These are phyloP conservation scores for Garcia nutans DNA, from an alignment of 345 rosid genomes.

Conservation along the genomic window DNA sequence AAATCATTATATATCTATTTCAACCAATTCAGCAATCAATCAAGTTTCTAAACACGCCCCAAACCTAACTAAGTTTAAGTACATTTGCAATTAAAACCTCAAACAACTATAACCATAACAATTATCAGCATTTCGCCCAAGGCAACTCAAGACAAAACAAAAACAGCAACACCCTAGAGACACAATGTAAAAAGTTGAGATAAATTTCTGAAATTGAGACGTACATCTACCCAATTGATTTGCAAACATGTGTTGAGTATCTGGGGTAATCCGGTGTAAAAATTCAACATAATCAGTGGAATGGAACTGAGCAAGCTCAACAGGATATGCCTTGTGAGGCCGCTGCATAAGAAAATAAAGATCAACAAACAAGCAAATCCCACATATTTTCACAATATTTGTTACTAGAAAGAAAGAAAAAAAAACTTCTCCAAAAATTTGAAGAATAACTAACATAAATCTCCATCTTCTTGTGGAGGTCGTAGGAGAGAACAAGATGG, in stretches of 20 bases:
- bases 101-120: not conserved
- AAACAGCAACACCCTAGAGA: not conserved
- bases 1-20: not conserved
- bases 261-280: constrained; percentile 76
- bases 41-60: not conserved
- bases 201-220: constrained; percentile 3
- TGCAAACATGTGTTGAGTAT: constrained; percentile 60
- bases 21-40: not conserved
- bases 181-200: not conserved
- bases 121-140: not conserved
- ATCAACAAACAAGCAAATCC: constrained; percentile 13
- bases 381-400: not conserved
- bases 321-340: constrained; percentile 97
- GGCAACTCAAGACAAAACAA: not conserved
- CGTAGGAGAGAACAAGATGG: constrained; percentile 93
- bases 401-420: too few species aligned
- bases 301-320: constrained; percentile 96
- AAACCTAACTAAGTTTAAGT: not conserved
- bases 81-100: not conserved
- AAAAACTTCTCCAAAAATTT: too few species aligned
- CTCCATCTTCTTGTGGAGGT: constrained; percentile 94
- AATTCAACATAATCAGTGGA: constrained; percentile 92
- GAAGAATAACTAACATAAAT: constrained; percentile 53
- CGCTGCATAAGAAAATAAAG: constrained; percentile 52
- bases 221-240: constrained; percentile 69